Percentiles rank a stretch among this genome's conserved stretches.
Evolutionary conservation across 306 rosid species (phyloP).

Genomic region (Cucumis hystrix): DNA sequence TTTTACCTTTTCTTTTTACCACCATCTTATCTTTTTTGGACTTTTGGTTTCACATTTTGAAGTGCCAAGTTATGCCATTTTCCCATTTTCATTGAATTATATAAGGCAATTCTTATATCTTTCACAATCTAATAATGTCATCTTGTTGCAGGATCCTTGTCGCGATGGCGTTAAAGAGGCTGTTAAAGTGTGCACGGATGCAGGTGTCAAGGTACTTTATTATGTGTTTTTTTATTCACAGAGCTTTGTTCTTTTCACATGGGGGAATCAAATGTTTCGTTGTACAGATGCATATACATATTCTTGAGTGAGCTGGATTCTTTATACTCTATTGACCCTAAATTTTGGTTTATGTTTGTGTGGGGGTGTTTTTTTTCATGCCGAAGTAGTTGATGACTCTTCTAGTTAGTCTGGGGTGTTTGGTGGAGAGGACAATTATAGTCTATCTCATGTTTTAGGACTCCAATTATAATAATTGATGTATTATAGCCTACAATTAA

Average conservation of each 20-base stretch:
- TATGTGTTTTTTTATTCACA: slow-evolving; percentile 7
- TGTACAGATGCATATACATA: background rate
- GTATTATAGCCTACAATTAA: no score
- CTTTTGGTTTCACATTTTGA: background rate
- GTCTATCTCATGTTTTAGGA: no score
- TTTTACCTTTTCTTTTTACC: background rate
- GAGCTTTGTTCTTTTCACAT: background rate
- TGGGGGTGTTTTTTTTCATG: background rate
- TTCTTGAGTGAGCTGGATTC: background rate
- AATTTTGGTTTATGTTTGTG: background rate
- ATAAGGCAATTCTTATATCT: background rate
- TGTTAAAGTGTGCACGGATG: slow-evolving; percentile 50
- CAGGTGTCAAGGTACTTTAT: slow-evolving; percentile 83
- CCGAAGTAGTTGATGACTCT: background rate
- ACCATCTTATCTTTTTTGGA: background rate
- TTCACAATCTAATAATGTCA: background rate
- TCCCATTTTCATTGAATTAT: background rate
- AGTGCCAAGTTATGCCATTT: background rate
- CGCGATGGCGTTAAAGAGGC: slow-evolving; percentile 77
- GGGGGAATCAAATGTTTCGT: background rate
- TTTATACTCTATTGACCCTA: background rate
- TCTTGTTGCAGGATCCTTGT: slow-evolving; percentile 70
- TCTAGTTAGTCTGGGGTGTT: background rate
- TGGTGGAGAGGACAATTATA: no score
- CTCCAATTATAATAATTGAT: no score